Conservation (phyloP, 768 basidiomycete genomes). For the Lentinula aciculospora region DNA sequence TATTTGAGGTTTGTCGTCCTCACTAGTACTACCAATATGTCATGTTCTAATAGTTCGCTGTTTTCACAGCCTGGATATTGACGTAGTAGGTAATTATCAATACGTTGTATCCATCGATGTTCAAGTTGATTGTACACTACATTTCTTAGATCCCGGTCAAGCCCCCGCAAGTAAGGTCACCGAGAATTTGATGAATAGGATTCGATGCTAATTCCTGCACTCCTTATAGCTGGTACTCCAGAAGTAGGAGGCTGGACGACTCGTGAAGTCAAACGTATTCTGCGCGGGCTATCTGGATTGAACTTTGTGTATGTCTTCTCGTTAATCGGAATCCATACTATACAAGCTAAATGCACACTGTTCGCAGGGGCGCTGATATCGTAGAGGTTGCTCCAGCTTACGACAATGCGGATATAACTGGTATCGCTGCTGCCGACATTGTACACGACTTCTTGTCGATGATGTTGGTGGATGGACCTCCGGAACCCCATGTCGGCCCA, state of each 20-base stretch:
- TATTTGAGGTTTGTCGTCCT: constrained; percentile 41
- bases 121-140: neutral
- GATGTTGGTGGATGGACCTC: constrained; percentile 23
- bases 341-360: neutral
- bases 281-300: constrained; percentile 53
- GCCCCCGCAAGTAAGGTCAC: constrained; percentile 42
- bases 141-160: constrained; percentile 44
- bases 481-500: constrained; percentile 9
- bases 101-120: neutral
- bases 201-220: neutral
- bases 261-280: constrained; percentile 56
- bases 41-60: neutral
- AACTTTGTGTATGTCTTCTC: constrained; percentile 47
- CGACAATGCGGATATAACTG: constrained; percentile 38
- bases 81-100: constrained; percentile 41
- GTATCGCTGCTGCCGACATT: constrained; percentile 37
- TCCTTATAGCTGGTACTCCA: constrained; percentile 48
- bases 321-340: neutral
- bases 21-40: neutral
- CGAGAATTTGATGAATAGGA: neutral
- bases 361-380: constrained; percentile 39
- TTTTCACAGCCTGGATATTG: constrained; percentile 47
- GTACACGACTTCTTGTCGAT: constrained; percentile 40
- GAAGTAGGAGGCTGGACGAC: constrained; percentile 65
- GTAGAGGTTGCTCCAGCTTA: constrained; percentile 54